Evolutionary conservation across 73 alveolate genomes (phyloP), one percentile per base, ranked within the genome.

Genomic region (Paramecium tetraurelia): DNA sequence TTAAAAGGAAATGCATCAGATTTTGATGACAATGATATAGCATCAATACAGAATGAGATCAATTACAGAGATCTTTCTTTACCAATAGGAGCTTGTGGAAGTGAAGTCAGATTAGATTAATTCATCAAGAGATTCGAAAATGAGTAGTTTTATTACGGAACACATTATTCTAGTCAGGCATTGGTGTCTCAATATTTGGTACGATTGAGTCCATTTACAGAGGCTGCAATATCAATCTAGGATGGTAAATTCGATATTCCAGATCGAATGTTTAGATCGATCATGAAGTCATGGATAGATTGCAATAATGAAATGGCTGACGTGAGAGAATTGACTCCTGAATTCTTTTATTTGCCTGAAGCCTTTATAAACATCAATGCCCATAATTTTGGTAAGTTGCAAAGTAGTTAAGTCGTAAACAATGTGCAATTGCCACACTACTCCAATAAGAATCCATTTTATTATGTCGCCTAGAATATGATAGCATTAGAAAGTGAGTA

Each of bases 271-370:
- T 98, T 98, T 93, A 63, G 89, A 44, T 95, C 99, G 7, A 95
- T 98, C 16, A 92, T 95, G 58, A 94, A 87, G 35, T 93, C 99
- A 4, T 93, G 98, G 85, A 63, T 83, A 31, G 87, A 93, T 92
- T 97, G 98, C 1, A 89, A 92, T 2, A 94, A 96, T 40, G 99
- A 96, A 87, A 95, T 94, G 92, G 96, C 98, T 0, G 99, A 98
- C 93, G 98, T 96, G 7, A 96, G 99, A 92, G 99, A 98, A 93
- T 92, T 97, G 50, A 95, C 96, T 57, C 99, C 99, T 5, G 99
- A 98, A 92, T 96, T 98, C 93, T 97, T 63, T 93, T 98, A 92
- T 95, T 84, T 93, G 24, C 99, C 99, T 36, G 99, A 98, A 92
- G 58, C 96, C 68, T 95, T 96, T 69, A 12, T 76, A 43, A 86